A percentile compares a stretch with the other conserved stretches of the same genome.
phyloP scores from a whole-genome alignment of 768 basidiomycete genomes.

The Pleurotus giganteus region DNA sequence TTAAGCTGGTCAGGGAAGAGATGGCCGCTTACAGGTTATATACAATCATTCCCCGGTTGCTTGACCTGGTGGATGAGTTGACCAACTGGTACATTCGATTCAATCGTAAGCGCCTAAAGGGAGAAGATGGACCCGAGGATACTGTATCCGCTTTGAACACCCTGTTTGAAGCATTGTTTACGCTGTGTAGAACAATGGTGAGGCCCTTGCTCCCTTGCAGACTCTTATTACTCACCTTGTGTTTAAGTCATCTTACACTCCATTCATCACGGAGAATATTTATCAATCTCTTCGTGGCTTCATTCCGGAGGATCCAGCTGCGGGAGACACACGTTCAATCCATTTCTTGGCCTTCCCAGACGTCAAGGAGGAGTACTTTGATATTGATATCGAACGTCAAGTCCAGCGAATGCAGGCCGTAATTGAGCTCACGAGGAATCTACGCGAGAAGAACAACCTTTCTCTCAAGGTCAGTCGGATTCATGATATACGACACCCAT shows the following conservation, averaged over 20 bases:
- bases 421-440: conserved; percentile 86
- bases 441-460: conserved; percentile 83
- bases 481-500: conserved; percentile 5
- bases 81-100: conserved; percentile 99
- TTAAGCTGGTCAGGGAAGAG: conserved; percentile 86
- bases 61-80: conserved; percentile 91
- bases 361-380: conserved; percentile 93
- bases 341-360: conserved; percentile 96
- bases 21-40: conserved; percentile 98
- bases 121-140: conserved; percentile 88
- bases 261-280: conserved; percentile 95
- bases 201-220: conserved; percentile 13
- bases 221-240: conserved; percentile 4
- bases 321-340: conserved; percentile 83
- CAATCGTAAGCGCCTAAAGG: conserved; percentile 94
- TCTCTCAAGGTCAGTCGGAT: conserved; percentile 73
- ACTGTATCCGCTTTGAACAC: conserved; percentile 89
- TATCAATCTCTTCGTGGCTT: conserved; percentile 88
- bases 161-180: conserved; percentile 92
- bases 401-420: conserved; percentile 93
- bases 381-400: conserved; percentile 89
- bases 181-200: conserved; percentile 94
- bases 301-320: conserved; percentile 72
- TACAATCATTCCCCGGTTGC: conserved; percentile 92
- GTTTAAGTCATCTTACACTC: conserved; percentile 90